Base-by-base conservation (phyloP, 2,329 filamentous ascomycete genomes). In the Pyrenochaeta sp. region DNA sequence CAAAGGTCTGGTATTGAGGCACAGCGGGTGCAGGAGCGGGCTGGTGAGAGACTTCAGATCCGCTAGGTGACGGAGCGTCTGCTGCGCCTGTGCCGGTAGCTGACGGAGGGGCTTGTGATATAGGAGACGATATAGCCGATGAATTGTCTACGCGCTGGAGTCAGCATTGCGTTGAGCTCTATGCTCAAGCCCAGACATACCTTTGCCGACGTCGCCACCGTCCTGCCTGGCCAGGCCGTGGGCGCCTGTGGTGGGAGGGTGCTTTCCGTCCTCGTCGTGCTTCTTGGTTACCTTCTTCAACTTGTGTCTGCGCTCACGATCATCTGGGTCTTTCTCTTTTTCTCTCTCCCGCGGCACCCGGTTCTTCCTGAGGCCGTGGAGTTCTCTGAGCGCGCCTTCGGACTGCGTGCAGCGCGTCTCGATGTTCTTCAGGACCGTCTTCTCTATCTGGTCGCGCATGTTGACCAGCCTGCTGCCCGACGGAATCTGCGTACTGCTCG, bases 1-100 rank as follows among this genome's bases (percentile, higher is more conserved):
- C 94, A 74, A 97, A 98, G 0, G 92, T 93, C 76, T 96, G 91
- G 68, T 88, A 88, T 54, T 93, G 89, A 5, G 85, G 84, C 20
- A 89, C 77, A 6, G 85, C 80, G n/a, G 86, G 83, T 1, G 85
- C 84, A 5, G 85, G 84, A 43, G 81, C 79, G 12, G 83, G 83
- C 70, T 85, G 86, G 73, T 85, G 86, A 36, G 84, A 83, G 36
- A 83, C 70, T 32, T 81, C 81, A 2, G 82, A 82, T 51, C 80
- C 81, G 43, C 80, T 81, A 29, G 82, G 81, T 4, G 90, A 92
- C 35, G 85, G 82, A 44, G 88, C 86, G 82, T 68, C 88, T 82
- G 52, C 85, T 84, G 65, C 86, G 79, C 64, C 85, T 78, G 71
- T 87, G 83, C 59, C 85, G 80, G 42, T 60, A 20, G 69, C 67